Base-by-base conservation (phyloP, 2,329 filamentous ascomycete genomes). In the Aspergillus sp. region DNA sequence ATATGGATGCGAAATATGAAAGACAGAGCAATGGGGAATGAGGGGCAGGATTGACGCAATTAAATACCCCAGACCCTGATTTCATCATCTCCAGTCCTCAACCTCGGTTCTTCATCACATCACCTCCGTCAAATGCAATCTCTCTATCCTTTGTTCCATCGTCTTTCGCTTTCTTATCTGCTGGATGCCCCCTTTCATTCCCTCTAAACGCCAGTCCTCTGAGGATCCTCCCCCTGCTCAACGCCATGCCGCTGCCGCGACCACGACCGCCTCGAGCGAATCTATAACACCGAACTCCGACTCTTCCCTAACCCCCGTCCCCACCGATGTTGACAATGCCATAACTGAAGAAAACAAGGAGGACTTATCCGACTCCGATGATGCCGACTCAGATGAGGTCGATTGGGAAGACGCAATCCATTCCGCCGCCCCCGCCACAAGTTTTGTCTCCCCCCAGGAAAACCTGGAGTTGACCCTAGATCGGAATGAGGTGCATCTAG, bases 401-500 rank as follows among this genome's bases (percentile, higher is more conserved):
- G 81, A 84, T 52, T 86, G 82, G 82, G 84, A 86, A 68, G 81
- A 85, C 67, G 82, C 82, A 9, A 76, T 82, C 49, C 70, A 68
- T 75, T 41, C 75, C 76, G 44, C 58, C 23, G 44, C 56, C 43
- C 51, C 54, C 61, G 69, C 64, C 24, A 69, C 58, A 59, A 79
- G 75, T 59, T 77, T 81, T 6, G 77, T 81, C 50, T 74, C 76
- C 2, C 79, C 84, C 1, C 80, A 85, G 1, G 87, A 87, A 11
- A 88, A 92, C 68, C 78, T 96, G 35, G 88, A 93, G 63, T 77
- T 96, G 66, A 93, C 89, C 0, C 76, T 96, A 31, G 70, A 78
- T 52, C 73, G 72, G 58, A 71, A 74, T 8, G 81, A 88, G n/a
- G 74, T 77, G 5, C 84, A 85, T 0, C 72, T 89, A 27, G 81